Evolutionary conservation across 352 stramenopile genomes (phyloP).

Genomic region (Pythium aquatile): DNA sequence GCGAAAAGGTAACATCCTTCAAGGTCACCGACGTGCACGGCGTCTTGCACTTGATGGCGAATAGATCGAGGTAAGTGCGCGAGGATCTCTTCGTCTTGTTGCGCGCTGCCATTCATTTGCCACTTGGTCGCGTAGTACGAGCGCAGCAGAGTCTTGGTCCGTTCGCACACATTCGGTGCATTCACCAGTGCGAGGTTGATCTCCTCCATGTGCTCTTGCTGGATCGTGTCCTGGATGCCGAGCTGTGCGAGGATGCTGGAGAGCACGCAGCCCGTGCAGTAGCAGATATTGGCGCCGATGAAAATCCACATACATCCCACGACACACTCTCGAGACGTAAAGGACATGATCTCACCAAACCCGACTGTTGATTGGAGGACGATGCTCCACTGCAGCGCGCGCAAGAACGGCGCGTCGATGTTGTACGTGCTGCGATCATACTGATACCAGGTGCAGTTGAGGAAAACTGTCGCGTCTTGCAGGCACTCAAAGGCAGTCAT

Average conservation of each 20-base stretch:
- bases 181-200: constrained; percentile 60
- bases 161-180: constrained; percentile 40
- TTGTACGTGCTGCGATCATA: constrained; percentile 61
- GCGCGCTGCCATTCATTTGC: constrained; percentile 62
- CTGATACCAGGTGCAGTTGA: constrained; percentile 74
- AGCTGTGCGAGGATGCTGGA: constrained; percentile 59
- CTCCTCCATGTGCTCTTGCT: constrained; percentile 48
- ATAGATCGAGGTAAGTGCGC: constrained; percentile 48
- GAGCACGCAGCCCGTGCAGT: constrained; percentile 58
- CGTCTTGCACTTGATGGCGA: constrained; percentile 29
- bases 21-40: constrained; percentile 43
- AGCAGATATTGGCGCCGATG: constrained; percentile 70
- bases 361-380: constrained; percentile 70
- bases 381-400: constrained; percentile 69
- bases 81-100: constrained; percentile 51
- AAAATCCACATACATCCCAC: constrained; percentile 68
- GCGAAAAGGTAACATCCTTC: constrained; percentile 19
- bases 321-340: constrained; percentile 55
- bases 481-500: constrained; percentile 45
- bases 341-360: constrained; percentile 66
- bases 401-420: constrained; percentile 58
- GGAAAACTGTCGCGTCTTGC: constrained; percentile 41
- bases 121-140: constrained; percentile 74
- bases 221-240: constrained; percentile 44
- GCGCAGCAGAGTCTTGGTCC: constrained; percentile 50